These are phyloP conservation scores for Immersiella caudata DNA, from an alignment of 495 filamentous ascomycete species.

Conservation along the genomic window DNA sequence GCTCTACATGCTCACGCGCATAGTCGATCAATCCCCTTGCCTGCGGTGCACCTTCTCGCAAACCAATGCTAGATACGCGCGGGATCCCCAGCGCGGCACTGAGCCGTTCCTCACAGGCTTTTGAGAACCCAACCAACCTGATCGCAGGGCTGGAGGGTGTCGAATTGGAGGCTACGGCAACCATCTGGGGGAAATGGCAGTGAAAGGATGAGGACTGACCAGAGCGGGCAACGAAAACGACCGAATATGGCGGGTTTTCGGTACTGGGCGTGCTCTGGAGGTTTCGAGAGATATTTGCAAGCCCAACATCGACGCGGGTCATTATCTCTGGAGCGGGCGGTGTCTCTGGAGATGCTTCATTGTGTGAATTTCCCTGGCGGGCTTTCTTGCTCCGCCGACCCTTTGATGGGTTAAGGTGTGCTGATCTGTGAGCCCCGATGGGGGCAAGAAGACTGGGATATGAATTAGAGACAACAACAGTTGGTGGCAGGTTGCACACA, in stretches of 20 bases:
- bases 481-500: slow-evolving; percentile 34
- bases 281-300: slow-evolving; percentile 58
- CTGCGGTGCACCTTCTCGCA: slow-evolving; percentile 52
- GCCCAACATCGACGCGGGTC: slow-evolving; percentile 59
- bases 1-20: slow-evolving; percentile 49
- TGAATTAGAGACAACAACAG: neutral
- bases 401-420: slow-evolving; percentile 52
- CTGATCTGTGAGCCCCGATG: slow-evolving; percentile 55
- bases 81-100: slow-evolving; percentile 56
- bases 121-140: slow-evolving; percentile 59
- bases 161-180: slow-evolving; percentile 53
- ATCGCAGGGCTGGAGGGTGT: slow-evolving; percentile 42
- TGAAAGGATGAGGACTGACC: slow-evolving; percentile 54
- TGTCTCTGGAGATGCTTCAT: slow-evolving; percentile 4
- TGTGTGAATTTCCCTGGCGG: slow-evolving; percentile 17
- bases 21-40: slow-evolving; percentile 54
- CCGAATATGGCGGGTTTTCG: slow-evolving; percentile 21
- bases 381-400: slow-evolving; percentile 49
- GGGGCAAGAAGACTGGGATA: slow-evolving; percentile 56
- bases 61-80: slow-evolving; percentile 60
- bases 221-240: slow-evolving; percentile 58
- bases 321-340: slow-evolving; percentile 52
- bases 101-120: slow-evolving; percentile 54
- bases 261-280: slow-evolving; percentile 49
- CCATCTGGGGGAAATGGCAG: slow-evolving; percentile 63